phyloP scores from a whole-genome alignment of 768 basidiomycete species.

The Phaeotremella skinneri region DNA sequence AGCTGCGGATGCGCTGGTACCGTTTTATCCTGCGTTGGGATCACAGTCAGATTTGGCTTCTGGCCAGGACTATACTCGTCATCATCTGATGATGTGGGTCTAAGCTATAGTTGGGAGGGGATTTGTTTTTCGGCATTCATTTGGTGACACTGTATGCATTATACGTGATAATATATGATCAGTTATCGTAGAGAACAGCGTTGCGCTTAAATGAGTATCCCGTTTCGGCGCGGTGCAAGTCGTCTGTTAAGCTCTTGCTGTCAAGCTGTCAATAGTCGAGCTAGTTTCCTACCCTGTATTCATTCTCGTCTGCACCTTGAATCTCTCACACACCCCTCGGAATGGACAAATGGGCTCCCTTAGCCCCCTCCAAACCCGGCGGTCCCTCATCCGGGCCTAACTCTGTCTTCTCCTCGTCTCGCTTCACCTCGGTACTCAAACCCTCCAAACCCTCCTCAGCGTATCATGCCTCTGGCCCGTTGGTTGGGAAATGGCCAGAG shows the following conservation, averaged over 20 bases:
- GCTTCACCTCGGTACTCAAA: conserved; percentile 49
- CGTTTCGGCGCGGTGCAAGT: neutral
- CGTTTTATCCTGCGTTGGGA: conserved; percentile 87
- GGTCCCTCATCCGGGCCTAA: conserved; percentile 12
- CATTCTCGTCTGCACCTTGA: neutral
- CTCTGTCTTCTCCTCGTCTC: conserved; percentile 34
- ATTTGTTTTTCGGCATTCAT: neutral
- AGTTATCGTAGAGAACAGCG: no score
- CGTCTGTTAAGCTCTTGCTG: neutral
- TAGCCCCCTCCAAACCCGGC: conserved; percentile 67
- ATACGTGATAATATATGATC: neutral
- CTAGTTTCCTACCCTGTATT: no score
- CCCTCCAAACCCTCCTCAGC: conserved; percentile 43
- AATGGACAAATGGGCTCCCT: conserved; percentile 84
- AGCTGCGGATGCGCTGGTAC: conserved; percentile 84
- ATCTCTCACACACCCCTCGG: neutral
- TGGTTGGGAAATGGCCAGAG: conserved; percentile 75
- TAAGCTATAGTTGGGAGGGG: conserved; percentile 16
- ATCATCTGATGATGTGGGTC: conserved; percentile 45
- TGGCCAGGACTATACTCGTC: conserved; percentile 47
- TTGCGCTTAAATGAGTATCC: neutral
- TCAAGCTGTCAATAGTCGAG: no score
- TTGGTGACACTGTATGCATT: neutral
- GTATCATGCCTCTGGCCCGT: conserved; percentile 38
- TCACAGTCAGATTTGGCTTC: conserved; percentile 70